Evolutionary conservation across 129 eudicot species (phyloP), one percentile per base, ranked within the genome.

Genomic region (Pseudognaphalium luteoalbum): DNA sequence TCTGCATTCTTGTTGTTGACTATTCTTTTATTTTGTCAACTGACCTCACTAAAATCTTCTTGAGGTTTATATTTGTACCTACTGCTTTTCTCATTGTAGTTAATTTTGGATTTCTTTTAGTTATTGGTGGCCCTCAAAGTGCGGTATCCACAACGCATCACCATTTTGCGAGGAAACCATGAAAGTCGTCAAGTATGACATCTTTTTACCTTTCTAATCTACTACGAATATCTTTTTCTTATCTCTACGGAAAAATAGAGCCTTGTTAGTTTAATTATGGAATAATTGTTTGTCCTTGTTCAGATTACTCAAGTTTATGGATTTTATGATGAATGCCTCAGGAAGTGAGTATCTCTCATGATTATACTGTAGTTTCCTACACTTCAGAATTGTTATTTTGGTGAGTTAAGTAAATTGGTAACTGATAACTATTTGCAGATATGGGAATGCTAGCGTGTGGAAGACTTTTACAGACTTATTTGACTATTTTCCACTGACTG

Each of bases 241-340:
- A 35, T 35, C 9, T 8, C 8, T 35, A 35, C 7, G 9, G 41
- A 35, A 35, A 35, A 35, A 7, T 35, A 35, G 41, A 35, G 1
- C 41, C 41, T 35, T 35, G 41, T 51, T 51, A 51, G n/a, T 51
- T 12, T 51, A 15, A 2, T 12, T 51, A 17, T 6, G 3, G 5
- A 51, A 15, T 51, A 17, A 51, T 15, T 12, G 17, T 51, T 9
- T 11, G 6, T 72, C 8, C 33, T 33, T 68, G 68, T 82, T 79
- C 91, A 92, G 96, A 92, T 92, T 72, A 92, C 98, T 83, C 98
- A 92, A 87, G 98, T 89, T 32, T 92, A 92, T 85, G 98, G 98
- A 32, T 92, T 92, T 80, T 92, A 92, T 79, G 96, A 92, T 65
- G 98, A 92, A 84, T 90, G 98, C 80, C 80, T 92, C 65, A 79